These are phyloP conservation scores for Balakata baccata DNA, from an alignment of 345 rosid genomes.

Conservation along the genomic window DNA sequence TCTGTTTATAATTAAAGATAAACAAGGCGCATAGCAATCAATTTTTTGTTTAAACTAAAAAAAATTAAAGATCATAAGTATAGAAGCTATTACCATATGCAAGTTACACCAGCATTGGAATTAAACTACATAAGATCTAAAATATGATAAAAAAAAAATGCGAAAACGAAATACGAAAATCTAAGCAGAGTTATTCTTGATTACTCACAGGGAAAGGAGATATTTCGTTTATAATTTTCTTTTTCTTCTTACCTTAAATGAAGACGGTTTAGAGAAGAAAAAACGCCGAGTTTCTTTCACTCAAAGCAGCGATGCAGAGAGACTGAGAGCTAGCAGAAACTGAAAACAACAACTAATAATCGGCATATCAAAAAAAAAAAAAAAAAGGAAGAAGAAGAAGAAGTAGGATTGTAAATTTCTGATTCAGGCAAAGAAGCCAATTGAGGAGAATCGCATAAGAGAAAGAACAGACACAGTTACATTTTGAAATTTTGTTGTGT, in stretches of 20 bases:
- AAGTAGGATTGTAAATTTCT: not conserved
- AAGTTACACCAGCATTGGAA: not conserved
- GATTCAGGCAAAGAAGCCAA: not conserved
- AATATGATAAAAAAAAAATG: not conserved
- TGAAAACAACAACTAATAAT: not conserved
- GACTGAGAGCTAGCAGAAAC: not conserved
- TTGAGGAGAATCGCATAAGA: not conserved
- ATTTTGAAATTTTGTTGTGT: slow-evolving; percentile 1
- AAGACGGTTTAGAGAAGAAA: not conserved
- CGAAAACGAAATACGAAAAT: not conserved
- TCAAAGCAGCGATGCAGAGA: not conserved
- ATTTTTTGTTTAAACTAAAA: not conserved
- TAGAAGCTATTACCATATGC: not conserved
- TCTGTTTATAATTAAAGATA: too few species aligned
- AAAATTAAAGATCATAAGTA: not conserved
- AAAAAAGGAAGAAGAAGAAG: not conserved
- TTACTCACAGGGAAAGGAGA: not conserved
- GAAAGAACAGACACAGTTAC: not conserved
- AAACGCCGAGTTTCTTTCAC: not conserved
- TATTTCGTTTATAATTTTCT: not conserved
- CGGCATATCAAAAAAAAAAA: not conserved
- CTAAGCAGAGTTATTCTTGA: not conserved
- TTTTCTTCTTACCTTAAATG: not conserved
- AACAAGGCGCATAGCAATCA: not conserved
- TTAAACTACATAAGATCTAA: not conserved